A percentile compares a stretch with the other conserved stretches of the same genome.
Conservation (phyloP, 768 basidiomycete species). For the Boletus fagicola region DNA sequence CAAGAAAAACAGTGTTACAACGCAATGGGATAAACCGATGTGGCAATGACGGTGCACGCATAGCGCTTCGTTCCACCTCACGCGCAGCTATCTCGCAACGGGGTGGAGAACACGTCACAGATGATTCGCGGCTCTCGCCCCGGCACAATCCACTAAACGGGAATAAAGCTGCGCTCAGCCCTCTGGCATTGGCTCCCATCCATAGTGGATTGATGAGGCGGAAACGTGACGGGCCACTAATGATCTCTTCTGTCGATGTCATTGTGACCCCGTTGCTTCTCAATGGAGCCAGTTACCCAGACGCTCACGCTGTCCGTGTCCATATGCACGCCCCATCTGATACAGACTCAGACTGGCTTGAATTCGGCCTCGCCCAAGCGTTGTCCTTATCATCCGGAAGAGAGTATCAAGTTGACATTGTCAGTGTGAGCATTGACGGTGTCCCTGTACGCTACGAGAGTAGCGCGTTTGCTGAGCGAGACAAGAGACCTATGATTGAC, state of each 20-base stretch:
- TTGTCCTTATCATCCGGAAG: slow-evolving; percentile 17
- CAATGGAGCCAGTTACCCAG: slow-evolving; percentile 28
- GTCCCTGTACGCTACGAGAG: slow-evolving; percentile 62
- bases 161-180: slow-evolving; percentile 14
- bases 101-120: slow-evolving; percentile 20
- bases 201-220: slow-evolving; percentile 36
- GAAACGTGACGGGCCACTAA: slow-evolving; percentile 53
- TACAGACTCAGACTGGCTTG: slow-evolving; percentile 67
- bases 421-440: slow-evolving; percentile 62
- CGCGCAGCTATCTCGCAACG: slow-evolving; percentile 22
- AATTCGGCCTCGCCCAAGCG: slow-evolving; percentile 67
- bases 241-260: slow-evolving; percentile 58
- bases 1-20: slow-evolving; percentile 59
- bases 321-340: slow-evolving; percentile 55
- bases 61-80: slow-evolving; percentile 47
- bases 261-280: slow-evolving; percentile 51
- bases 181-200: slow-evolving; percentile 13
- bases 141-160: slow-evolving; percentile 22
- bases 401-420: slow-evolving; percentile 45
- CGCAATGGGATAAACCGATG: slow-evolving; percentile 59
- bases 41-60: slow-evolving; percentile 58
- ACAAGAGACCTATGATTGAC: slow-evolving; percentile 33
- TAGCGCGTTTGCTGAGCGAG: slow-evolving; percentile 39
- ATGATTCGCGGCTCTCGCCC: slow-evolving; percentile 22
- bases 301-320: slow-evolving; percentile 60